These are phyloP conservation scores for Pistacia atlantica DNA, from an alignment of 345 rosid species.

Conservation along the genomic window DNA sequence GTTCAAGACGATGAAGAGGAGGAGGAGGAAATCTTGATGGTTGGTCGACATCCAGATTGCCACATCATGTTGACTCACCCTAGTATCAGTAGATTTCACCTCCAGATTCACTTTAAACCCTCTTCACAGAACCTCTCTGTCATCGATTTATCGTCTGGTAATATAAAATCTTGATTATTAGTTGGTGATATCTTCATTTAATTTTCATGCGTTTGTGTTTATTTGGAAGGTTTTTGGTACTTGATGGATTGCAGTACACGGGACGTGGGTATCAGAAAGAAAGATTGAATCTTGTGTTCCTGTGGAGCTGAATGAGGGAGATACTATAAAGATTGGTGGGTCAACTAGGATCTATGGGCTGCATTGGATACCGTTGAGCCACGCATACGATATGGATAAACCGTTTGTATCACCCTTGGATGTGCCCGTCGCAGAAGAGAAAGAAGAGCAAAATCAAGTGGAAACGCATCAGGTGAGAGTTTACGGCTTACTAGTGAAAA, in stretches of 20 bases:
- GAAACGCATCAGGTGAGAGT: conserved; percentile 39
- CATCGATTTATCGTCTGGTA: conserved; percentile 79
- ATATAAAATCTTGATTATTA: background rate
- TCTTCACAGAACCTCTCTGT: conserved; percentile 63
- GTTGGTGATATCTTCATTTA: background rate
- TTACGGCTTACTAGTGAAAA: background rate
- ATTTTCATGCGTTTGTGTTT: background rate
- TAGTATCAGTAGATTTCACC: conserved; percentile 90
- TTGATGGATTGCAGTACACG: conserved; percentile 56
- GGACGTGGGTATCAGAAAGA: conserved; percentile 81
- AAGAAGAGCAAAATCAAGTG: conserved; percentile 38
- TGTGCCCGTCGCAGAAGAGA: conserved; percentile 32
- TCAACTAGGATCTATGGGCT: conserved; percentile 80
- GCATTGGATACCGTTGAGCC: conserved; percentile 78
- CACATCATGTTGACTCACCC: conserved; percentile 79
- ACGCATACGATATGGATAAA: conserved; percentile 60
- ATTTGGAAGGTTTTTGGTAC: no score
- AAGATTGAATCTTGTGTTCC: conserved; percentile 66
- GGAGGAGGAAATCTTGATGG: conserved; percentile 57
- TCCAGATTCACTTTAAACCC: conserved; percentile 58
- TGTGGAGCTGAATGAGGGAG: conserved; percentile 77
- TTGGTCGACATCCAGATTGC: conserved; percentile 89
- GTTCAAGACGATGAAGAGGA: conserved; percentile 35
- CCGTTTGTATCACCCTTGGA: conserved; percentile 55
- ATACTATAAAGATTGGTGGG: conserved; percentile 60